Evolutionary conservation across 805 yeast species (phyloP), one percentile per base, ranked within the genome.

Genomic region (Alloascoidea africana): DNA sequence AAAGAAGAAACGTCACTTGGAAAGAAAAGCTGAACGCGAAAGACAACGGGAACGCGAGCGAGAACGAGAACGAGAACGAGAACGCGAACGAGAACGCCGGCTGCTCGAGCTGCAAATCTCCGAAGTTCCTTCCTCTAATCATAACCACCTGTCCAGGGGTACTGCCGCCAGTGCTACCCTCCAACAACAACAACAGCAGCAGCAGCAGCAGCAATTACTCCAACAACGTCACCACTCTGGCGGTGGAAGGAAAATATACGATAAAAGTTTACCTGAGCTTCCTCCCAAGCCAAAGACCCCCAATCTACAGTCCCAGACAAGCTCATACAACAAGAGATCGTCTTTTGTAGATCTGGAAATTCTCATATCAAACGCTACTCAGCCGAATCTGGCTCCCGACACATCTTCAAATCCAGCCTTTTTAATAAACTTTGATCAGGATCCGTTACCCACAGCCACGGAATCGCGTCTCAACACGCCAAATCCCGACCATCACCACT

Each of bases 1-100:
- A 34, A 78, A 77, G 51, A 78, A 85, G 59, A 76, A 73, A 46
- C 66, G 70, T 44, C 72, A 76, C 46, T 81, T 75, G 46, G 49
- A 48, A 42, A 55, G 43, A 48, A 53, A 39, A 23, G 8, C n/a
- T 8, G 30, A 36, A 38, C 18, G 36, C 38, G 16, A 17, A 46
- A 50, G 32, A 14, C 35, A 18, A 23, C 36, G 16, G 27, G 39
- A 41, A 38, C 41, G 18, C 34, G 27, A 45, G 34, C 44, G 46
- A 27, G 44, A 46, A 19, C 16, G 6, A 27, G 46, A 17, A 14
- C 34, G 27, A 16, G 27, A 16, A 17, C 32, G 19, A 32, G 27
- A 16, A 6, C 35, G 36, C 14, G 39, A 39, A 23, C 30, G n/a
- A 23, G 13, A 23, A 23, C 30, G 30, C n/a, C 30, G n/a, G n/a